A percentile compares a stretch with the other conserved stretches of the same genome.
Evolutionary conservation across 306 rosid genomes (phyloP).

Genomic region (Fragaria vesca): DNA sequence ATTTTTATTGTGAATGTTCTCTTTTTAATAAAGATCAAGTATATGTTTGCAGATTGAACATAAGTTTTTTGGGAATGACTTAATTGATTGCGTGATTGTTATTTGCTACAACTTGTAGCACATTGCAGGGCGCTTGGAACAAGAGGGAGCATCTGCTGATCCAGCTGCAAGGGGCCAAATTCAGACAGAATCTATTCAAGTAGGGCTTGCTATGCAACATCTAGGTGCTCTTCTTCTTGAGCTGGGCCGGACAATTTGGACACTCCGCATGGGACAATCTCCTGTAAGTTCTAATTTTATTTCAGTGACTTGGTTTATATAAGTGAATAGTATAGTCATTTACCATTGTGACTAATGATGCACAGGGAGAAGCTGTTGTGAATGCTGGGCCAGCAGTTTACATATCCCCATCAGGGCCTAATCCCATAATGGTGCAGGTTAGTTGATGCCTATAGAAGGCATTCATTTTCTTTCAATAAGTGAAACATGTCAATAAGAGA

Average conservation of each 20-base stretch:
- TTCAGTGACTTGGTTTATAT: slow-evolving; percentile 14
- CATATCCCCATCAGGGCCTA: slow-evolving; percentile 92
- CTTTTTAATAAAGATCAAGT: not conserved
- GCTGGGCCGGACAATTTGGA: slow-evolving; percentile 95
- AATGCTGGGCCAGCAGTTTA: slow-evolving; percentile 98
- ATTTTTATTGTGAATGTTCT: slow-evolving; percentile 7
- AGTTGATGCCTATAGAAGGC: slow-evolving; percentile 27
- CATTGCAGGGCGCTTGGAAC: slow-evolving; percentile 87
- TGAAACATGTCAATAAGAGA: not conserved
- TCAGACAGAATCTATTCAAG: slow-evolving; percentile 71
- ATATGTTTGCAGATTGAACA: not conserved
- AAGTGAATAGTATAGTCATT: slow-evolving; percentile 21
- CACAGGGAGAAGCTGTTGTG: slow-evolving; percentile 78
- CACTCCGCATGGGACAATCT: slow-evolving; percentile 85
- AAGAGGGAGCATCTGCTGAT: slow-evolving; percentile 65
- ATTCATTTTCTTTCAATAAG: not conserved
- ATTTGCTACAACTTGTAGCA: slow-evolving; percentile 65
- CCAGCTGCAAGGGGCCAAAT: slow-evolving; percentile 58
- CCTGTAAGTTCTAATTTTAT: slow-evolving; percentile 57
- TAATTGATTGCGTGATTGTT: slow-evolving; percentile 38
- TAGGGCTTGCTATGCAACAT: slow-evolving; percentile 85
- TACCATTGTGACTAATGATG: slow-evolving; percentile 12
- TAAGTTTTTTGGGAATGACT: not conserved
- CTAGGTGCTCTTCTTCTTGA: slow-evolving; percentile 90
- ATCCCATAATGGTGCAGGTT: slow-evolving; percentile 99